phyloP scores from a whole-genome alignment of 2,329 filamentous ascomycete genomes.

The Talaromyces sp. region DNA sequence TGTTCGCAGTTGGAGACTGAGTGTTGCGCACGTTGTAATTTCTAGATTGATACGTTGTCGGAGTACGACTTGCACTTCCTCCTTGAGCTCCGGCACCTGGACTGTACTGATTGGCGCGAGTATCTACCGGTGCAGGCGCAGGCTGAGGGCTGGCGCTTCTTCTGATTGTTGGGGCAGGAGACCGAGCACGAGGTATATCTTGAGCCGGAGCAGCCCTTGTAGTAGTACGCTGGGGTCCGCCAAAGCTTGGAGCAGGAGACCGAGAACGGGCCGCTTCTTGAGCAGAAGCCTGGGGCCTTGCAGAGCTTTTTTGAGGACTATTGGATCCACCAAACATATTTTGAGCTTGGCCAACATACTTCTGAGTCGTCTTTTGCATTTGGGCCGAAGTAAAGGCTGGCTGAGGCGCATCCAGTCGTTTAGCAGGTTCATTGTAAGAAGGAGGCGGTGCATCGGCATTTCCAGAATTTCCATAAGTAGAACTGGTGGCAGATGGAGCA shows the following conservation, averaged over 20 bases:
- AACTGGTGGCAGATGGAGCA: slow-evolving; percentile 49
- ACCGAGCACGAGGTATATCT: slow-evolving; percentile 52
- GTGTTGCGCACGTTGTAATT: slow-evolving; percentile 40
- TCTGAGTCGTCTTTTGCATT: slow-evolving; percentile 93
- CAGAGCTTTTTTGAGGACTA: slow-evolving; percentile 54
- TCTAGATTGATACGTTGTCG: slow-evolving; percentile 45
- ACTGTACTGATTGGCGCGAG: slow-evolving; percentile 40
- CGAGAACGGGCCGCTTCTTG: slow-evolving; percentile 47
- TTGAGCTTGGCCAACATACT: slow-evolving; percentile 77
- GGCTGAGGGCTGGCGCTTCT: slow-evolving; percentile 36
- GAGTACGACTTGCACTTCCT: slow-evolving; percentile 34
- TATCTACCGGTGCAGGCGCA: slow-evolving; percentile 24
- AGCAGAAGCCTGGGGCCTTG: slow-evolving; percentile 50
- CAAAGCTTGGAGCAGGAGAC: slow-evolving; percentile 53
- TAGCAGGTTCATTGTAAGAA: slow-evolving; percentile 74
- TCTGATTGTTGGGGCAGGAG: slow-evolving; percentile 51
- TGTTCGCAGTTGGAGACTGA: slow-evolving; percentile 33
- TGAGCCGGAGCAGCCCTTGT: slow-evolving; percentile 21
- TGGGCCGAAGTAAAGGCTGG: slow-evolving; percentile 89
- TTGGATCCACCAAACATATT: slow-evolving; percentile 62
- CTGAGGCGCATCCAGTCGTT: slow-evolving; percentile 79
- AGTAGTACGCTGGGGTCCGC: slow-evolving; percentile 32
- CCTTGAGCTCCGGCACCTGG: slow-evolving; percentile 19
- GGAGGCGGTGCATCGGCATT: slow-evolving; percentile 67
- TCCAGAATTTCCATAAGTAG: slow-evolving; percentile 32